Conservation (phyloP, 108 stramenopile genomes). For the Nannochloropsis oceanica region DNA sequence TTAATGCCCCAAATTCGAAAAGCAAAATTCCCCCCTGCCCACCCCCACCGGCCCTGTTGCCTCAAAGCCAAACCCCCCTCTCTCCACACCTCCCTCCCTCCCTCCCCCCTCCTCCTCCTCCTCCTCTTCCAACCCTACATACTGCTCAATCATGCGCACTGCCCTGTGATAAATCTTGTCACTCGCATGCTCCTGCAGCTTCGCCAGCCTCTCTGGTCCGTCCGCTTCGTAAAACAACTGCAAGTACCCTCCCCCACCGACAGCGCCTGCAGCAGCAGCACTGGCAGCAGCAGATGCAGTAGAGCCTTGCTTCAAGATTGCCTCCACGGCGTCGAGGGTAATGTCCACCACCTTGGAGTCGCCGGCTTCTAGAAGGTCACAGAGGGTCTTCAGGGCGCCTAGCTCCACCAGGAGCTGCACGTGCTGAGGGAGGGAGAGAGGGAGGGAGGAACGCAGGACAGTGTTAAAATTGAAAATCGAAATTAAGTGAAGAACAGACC, state of each 20-base stretch:
- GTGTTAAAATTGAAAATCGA: too few species aligned
- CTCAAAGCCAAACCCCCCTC: background rate
- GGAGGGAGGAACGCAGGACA: too few species aligned
- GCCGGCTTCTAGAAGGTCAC: constrained; percentile 42
- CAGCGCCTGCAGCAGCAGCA: background rate
- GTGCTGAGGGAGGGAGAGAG: background rate
- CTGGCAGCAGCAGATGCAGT: too few species aligned
- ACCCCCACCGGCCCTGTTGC: background rate
- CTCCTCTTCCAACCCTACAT: constrained; percentile 69
- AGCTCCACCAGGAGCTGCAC: constrained; percentile 45
- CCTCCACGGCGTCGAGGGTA: constrained; percentile 55
- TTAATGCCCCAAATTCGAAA: background rate
- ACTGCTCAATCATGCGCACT: constrained; percentile 52
- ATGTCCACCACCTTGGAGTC: constrained; percentile 49
- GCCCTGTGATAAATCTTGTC: constrained; percentile 51
- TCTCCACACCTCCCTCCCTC: background rate
- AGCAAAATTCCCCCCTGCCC: background rate
- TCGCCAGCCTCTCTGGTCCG: constrained; percentile 54
- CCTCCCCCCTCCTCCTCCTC: background rate
- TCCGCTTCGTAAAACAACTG: constrained; percentile 33
- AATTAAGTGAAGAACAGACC: too few species aligned
- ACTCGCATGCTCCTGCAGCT: constrained; percentile 57
- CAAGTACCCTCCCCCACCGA: background rate
- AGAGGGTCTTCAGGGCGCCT: constrained; percentile 52
- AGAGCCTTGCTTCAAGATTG: constrained; percentile 27